Evolutionary conservation across 768 basidiomycete genomes (phyloP), one percentile per base, ranked within the genome.

Genomic region (Glaciozyma martinii): DNA sequence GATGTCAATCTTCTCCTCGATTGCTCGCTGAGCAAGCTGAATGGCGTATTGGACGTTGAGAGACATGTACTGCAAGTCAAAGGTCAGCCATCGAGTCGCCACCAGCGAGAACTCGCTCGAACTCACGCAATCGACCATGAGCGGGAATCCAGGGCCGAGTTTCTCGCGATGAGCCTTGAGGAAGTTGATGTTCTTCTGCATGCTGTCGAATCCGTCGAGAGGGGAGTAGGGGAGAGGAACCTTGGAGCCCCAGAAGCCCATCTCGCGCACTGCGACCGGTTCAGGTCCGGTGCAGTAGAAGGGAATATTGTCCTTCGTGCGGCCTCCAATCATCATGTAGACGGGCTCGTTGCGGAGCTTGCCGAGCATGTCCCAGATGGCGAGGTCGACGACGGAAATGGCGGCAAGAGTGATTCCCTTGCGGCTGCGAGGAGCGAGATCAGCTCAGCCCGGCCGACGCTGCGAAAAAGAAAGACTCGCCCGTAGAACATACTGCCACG

Each of bases 271-370:
- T 19, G 74, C 74, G 3, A 64, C 71, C 5, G 77, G 75, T 18
- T 66, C 57, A 21, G 78, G 78, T 2, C 78, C 78, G 8, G 78
- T 78, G 54, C 76, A 68, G 72, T 78, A 77, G 30, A 78, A 71
- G 2, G 76, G 77, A 59, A 78, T 77, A 21, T 56, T n/a, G 61
- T 76, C 75, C 73, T 78, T 78, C 56, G 75, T 76, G 37, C 74
- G 64, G 16, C 78, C 78, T 40, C 78, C 78, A 54, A 78, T 78
- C 76, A 78, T 76, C 73, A 77, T 78, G 75, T 78, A 78, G 42
- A 78, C 72, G 21, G 78, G 78, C 70, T 78, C 77, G 23, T 70
- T 70, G 40, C 78, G 74, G 64, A 78, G 75, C 71, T 78, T 77
- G 55, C 78, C 78, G 23, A 77, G 67, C 3, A 78, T 71, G 61